Base-by-base conservation (phyloP, 2,329 filamentous ascomycete genomes). In the Claviceps purpurea region DNA sequence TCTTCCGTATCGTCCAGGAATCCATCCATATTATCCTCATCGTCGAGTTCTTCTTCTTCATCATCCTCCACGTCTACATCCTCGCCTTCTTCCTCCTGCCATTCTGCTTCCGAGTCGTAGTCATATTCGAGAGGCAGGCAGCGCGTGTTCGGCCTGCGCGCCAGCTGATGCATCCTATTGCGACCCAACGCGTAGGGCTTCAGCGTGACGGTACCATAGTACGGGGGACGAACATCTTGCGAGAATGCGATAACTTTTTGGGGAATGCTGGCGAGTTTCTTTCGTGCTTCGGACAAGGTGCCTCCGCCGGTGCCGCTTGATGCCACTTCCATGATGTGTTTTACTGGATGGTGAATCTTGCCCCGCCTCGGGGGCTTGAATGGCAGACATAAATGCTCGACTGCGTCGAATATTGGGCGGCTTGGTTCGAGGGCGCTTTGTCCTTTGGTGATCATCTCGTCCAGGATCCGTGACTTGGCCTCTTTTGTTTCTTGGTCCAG, bases 1-100 rank as follows among this genome's bases (percentile, higher is more conserved):
- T 93, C 87, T 50, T 94, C 87, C 5, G 87, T 87, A 60, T 94
- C 88, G 59, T 95, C 90, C 1, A 96, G 73, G 62, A 96, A 96
- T 18, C 82, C 90, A 4, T 89, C 87, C 82, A 95, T 85, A 54
- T 94, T 89, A 16, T 87, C 85, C n/a, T 81, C 84, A 52, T 85
- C 85, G 53, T 86, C 85, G 0, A 73, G 57, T n/a, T 77, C 90
- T 72, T 77, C 89, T 70, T 78, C 78, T 26, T 77, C 78, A 30
- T 77, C 75, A 8, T 85, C 82, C 20, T 85, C 84, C 26, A 83
- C 72, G 2, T 83, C 77, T 14, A 87, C 76, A 49, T 85, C 82
- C 44, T 86, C 84, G 26, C 85, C 84, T 52, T 71, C 79, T 55
- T 84, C 77, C 53, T 89, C 87, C 62, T 89, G 84, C 87, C 87